A percentile compares a stretch with the other conserved stretches of the same genome.
Evolutionary conservation across 2,329 filamentous ascomycete genomes (phyloP).

Genomic region (Xylariomycetidae sp.): DNA sequence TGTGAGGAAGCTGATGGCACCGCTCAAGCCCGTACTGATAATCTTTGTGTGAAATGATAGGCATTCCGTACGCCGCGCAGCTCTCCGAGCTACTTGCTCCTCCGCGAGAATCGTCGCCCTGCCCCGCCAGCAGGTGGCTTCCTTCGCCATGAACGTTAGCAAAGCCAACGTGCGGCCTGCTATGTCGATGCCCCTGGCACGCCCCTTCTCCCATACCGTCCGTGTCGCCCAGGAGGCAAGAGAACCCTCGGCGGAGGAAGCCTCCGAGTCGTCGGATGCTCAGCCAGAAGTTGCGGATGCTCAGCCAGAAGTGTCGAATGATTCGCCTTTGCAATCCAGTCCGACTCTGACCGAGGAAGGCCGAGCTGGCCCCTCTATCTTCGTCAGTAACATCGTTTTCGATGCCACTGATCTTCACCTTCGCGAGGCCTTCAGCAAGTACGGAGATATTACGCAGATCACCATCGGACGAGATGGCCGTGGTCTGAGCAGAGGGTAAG

Average conservation of each 20-base stretch:
- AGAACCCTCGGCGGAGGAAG: constrained; percentile 6
- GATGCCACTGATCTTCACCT: constrained; percentile 61
- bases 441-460: constrained; percentile 20
- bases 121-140: constrained; percentile 24
- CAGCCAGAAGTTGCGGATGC: too few relatives aligned
- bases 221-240: constrained; percentile 15
- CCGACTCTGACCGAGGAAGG: neutral
- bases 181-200: constrained; percentile 14
- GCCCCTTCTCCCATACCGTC: constrained; percentile 27
- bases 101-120: constrained; percentile 19
- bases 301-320: too few relatives aligned
- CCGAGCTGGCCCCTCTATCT: constrained; percentile 38
- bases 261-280: constrained; percentile 1
- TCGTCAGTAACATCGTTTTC: constrained; percentile 66
- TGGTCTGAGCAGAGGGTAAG: constrained; percentile 29
- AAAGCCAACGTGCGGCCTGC: constrained; percentile 19
- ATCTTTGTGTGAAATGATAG: too few relatives aligned
- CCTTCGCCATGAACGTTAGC: constrained; percentile 22
- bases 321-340: constrained; percentile 1
- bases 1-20: too few relatives aligned
- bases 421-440: constrained; percentile 50
- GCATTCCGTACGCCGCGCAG: constrained; percentile 28
- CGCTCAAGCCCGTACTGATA: too few relatives aligned
- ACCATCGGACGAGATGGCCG: constrained; percentile 22
- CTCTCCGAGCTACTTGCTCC: constrained; percentile 25